These are phyloP conservation scores for Saccharomycopsis vini DNA, from an alignment of 805 yeast species.

Conservation along the genomic window DNA sequence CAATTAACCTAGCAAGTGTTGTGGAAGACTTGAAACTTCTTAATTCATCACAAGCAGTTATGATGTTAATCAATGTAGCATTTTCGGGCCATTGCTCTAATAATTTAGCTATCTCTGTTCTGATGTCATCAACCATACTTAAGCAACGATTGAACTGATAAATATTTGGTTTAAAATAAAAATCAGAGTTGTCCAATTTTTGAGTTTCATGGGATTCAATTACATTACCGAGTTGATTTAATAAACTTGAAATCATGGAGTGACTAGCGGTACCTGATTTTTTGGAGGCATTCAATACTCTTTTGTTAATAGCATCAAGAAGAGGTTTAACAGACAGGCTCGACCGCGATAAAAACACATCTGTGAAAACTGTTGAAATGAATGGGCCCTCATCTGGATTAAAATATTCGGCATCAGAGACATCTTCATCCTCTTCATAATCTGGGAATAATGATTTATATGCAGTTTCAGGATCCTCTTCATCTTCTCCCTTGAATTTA, in stretches of 20 bases:
- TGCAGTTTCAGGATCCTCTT: constrained; percentile 19
- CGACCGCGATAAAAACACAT: constrained; percentile 1
- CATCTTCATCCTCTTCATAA: constrained; percentile 11
- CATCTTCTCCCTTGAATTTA: constrained; percentile 16
- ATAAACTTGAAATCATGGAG: constrained; percentile 5
- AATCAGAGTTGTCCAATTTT: constrained; percentile 20
- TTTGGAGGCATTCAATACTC: not conserved
- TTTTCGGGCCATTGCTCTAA: constrained; percentile 88
- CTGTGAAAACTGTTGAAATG: constrained; percentile 7
- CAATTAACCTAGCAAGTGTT: constrained; percentile 70
- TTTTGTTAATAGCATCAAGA: constrained; percentile 4
- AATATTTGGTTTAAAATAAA: constrained; percentile 25
- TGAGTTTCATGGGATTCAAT: constrained; percentile 6
- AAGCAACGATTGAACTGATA: constrained; percentile 40
- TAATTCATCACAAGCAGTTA: constrained; percentile 57
- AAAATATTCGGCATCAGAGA: not conserved
- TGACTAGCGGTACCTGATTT: constrained; percentile 5
- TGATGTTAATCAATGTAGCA: constrained; percentile 68
- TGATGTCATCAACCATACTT: constrained; percentile 34
- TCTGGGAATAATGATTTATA: constrained; percentile 16
- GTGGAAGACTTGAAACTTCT: constrained; percentile 50
- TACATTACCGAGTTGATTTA: constrained; percentile 4
- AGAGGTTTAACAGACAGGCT: not conserved
- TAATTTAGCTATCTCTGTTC: constrained; percentile 37
- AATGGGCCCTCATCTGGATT: constrained; percentile 4